Conservation (phyloP, 495 filamentous ascomycete genomes). For the Chaetomium cochliodes region DNA sequence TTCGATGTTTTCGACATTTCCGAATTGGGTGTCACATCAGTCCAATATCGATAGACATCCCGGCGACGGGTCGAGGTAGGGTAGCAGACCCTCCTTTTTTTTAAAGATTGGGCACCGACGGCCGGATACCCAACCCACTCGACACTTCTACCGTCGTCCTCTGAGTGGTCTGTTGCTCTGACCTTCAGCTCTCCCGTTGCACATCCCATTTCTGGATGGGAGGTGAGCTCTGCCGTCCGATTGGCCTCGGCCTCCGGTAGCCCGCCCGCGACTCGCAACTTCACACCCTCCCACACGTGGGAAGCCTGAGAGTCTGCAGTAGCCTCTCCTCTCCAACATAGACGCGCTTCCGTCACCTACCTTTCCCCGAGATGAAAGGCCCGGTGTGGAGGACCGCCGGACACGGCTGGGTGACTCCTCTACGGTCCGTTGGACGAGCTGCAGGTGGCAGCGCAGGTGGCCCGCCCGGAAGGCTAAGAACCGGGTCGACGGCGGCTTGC, state of each 20-base stretch:
- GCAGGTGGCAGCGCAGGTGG: not conserved
- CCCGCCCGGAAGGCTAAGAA: not conserved
- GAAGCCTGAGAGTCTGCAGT: not conserved
- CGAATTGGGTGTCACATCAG: not conserved
- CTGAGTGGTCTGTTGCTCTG: not conserved
- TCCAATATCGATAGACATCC: not conserved
- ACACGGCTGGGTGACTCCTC: not conserved
- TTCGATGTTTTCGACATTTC: not conserved
- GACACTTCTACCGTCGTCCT: not conserved
- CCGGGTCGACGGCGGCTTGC: not conserved
- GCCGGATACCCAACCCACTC: conserved; percentile 12
- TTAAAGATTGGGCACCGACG: conserved; percentile 17
- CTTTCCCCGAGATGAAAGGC: not conserved
- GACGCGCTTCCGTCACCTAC: not conserved
- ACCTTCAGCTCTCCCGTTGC: conserved; percentile 3
- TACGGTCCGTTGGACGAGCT: not conserved
- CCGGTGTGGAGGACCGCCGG: not conserved
- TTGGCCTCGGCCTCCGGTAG: not conserved
- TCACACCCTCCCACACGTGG: conserved; percentile 10
- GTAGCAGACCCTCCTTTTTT: not conserved
- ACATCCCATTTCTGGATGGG: not conserved
- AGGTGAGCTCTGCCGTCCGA: conserved; percentile 8
- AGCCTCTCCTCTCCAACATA: not conserved
- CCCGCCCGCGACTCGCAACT: not conserved
- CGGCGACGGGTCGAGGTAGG: not conserved